Evolutionary conservation across 192 early-diverging fungal genomes (phyloP).

Genomic region (Coemansia sp.): DNA sequence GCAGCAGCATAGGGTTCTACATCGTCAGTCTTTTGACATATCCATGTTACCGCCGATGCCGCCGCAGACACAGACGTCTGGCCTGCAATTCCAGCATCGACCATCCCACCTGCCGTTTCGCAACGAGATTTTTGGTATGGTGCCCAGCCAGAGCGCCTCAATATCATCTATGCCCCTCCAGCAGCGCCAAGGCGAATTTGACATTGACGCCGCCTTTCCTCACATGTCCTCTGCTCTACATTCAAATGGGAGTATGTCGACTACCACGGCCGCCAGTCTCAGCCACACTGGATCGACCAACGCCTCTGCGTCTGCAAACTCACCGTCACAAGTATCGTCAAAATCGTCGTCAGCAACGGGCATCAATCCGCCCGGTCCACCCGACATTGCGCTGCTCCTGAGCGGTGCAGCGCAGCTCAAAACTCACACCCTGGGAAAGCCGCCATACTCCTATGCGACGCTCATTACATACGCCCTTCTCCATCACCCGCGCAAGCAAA

Average conservation of each 20-base stretch:
- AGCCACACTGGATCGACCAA: not conserved
- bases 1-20: slow-evolving; percentile 5
- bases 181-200: slow-evolving; percentile 2
- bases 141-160: not conserved
- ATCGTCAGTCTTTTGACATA: slow-evolving; percentile 35
- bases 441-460: slow-evolving; percentile 80
- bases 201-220: slow-evolving; percentile 4
- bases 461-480: slow-evolving; percentile 82
- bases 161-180: not conserved
- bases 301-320: not conserved
- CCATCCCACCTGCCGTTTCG: not conserved
- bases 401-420: slow-evolving; percentile 46
- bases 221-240: not conserved
- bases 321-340: not conserved
- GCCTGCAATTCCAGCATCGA: slow-evolving; percentile 8
- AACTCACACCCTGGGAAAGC: slow-evolving; percentile 58
- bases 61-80: slow-evolving; percentile 5
- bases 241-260: not conserved
- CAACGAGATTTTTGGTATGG: not conserved
- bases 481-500: slow-evolving; percentile 59
- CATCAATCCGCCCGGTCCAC: slow-evolving; percentile 2
- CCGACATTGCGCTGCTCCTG: slow-evolving; percentile 47
- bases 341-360: not conserved
- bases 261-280: not conserved
- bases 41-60: slow-evolving; percentile 11